Evolutionary conservation across 495 filamentous ascomycete species (phyloP), one percentile per base, ranked within the genome.

Genomic region (Daldinia grandis): DNA sequence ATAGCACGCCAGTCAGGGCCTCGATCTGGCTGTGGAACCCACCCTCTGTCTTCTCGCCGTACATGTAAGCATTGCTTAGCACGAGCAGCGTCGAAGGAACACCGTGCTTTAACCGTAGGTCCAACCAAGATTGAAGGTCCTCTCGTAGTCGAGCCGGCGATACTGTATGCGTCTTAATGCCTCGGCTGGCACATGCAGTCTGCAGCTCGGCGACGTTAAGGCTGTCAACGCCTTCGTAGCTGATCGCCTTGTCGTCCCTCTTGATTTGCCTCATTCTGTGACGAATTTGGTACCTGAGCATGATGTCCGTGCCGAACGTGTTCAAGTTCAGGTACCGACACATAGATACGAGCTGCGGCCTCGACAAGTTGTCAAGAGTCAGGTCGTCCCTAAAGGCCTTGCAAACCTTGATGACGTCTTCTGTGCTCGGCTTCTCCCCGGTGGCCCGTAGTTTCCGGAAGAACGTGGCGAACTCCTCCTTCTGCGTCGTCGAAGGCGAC

Each of bases 231-330:
- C 96, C 95, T 81, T 99, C 95, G 78, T 90, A 97, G 77, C 88
- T 91, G 76, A 99, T 99, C 27, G 95, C 95, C 40, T 89, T 90
- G 81, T 99, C 95, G 73, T 99, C 95, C 47, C 93, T 88, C 88
- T 99, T 99, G 84, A 98, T 98, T 79, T 99, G 95, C 56, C 95
- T 90, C 96, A 99, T 98, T 56, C 94, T 90, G 82, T 97, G 93
- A 19, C 95, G 93, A 74, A 99, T 90, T 76, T 95, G 94, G 81
- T 98, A 99, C n/a, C 95, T 91, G 44, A 99, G 90, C 88, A 98
- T 94, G 74, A 91, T 89, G 78, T 99, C 95, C 19, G 96, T 97
- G 66, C 95, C 95, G 76, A 99, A 97, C 5, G 92, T 93, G 82
- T 93, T 96, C 44, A 99, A 85, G 80, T 98, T 98, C 90, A 99